These are phyloP conservation scores for Lichtheimia corymbifera DNA, from an alignment of 371 early-diverging fungal genomes.

Conservation along the genomic window DNA sequence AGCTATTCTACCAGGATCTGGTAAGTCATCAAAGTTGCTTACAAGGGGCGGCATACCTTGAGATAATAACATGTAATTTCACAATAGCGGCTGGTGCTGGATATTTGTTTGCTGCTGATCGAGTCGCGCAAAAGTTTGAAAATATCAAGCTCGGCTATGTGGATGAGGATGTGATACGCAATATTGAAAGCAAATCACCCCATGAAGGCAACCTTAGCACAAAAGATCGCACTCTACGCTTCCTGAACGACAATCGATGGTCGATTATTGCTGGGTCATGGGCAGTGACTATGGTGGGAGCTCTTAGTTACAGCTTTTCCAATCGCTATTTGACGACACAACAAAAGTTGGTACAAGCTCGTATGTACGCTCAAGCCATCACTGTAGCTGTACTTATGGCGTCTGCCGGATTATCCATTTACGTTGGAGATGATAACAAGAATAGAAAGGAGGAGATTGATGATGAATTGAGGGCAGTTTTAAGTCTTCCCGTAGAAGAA, in stretches of 20 bases:
- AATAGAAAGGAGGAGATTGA: constrained; percentile 24
- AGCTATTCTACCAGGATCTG: constrained; percentile 35
- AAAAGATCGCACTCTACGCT: constrained; percentile 29
- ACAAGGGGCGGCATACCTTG: not conserved
- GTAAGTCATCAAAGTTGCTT: constrained; percentile 23
- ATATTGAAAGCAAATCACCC: constrained; percentile 1
- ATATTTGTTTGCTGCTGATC: constrained; percentile 44
- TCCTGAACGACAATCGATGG: constrained; percentile 48
- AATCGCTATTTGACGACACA: constrained; percentile 67
- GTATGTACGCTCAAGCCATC: constrained; percentile 64
- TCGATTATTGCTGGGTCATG: constrained; percentile 62
- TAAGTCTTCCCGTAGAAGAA: constrained; percentile 33
- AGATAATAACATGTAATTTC: not conserved
- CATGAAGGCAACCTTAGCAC: constrained; percentile 5
- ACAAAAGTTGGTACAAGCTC: constrained; percentile 76
- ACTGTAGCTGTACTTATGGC: constrained; percentile 48
- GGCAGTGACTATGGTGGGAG: constrained; percentile 68
- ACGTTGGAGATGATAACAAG: constrained; percentile 36
- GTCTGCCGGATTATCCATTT: constrained; percentile 46
- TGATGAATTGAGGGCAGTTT: constrained; percentile 45
- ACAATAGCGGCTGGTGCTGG: constrained; percentile 38
- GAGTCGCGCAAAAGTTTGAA: constrained; percentile 29
- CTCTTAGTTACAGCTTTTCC: constrained; percentile 65
- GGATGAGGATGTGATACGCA: constrained; percentile 29
- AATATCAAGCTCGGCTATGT: constrained; percentile 40